Conservation (phyloP, 169 alveolate species). For the Cryptosporidium sp. region DNA sequence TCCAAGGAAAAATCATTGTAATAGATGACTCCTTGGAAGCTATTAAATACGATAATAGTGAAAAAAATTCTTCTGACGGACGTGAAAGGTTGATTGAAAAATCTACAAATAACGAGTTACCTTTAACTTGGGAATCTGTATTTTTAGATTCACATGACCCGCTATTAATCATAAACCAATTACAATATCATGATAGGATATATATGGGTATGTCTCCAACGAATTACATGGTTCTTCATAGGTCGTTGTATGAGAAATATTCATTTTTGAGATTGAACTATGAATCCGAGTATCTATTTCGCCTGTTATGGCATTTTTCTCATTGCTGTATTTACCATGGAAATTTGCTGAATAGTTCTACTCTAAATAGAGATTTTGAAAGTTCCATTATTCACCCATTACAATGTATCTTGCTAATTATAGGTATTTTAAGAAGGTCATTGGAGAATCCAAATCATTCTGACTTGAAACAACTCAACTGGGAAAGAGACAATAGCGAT, state of each 20-base stretch:
- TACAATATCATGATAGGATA: slow-evolving; percentile 51
- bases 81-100: background rate
- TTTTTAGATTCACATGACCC: slow-evolving; percentile 57
- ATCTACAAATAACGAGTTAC: slow-evolving; percentile 21
- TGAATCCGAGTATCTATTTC: slow-evolving; percentile 64
- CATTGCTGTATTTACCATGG: slow-evolving; percentile 72
- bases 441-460: slow-evolving; percentile 45
- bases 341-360: slow-evolving; percentile 9
- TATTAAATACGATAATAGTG: background rate
- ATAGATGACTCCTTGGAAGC: background rate
- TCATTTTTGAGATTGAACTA: slow-evolving; percentile 64
- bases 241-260: slow-evolving; percentile 44
- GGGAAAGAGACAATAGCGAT: slow-evolving; percentile 9
- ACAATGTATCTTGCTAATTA: slow-evolving; percentile 37
- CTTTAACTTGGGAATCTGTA: slow-evolving; percentile 74
- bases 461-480: slow-evolving; percentile 36
- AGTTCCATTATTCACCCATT: slow-evolving; percentile 34
- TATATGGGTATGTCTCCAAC: slow-evolving; percentile 76
- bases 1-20: slow-evolving; percentile 60
- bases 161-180: slow-evolving; percentile 35
- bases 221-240: slow-evolving; percentile 49
- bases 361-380: background rate
- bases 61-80: background rate
- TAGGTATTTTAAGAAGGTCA: slow-evolving; percentile 42
- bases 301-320: slow-evolving; percentile 63